These are phyloP conservation scores for Prunus yedoensis DNA, from an alignment of 331 rosid species.

Conservation along the genomic window DNA sequence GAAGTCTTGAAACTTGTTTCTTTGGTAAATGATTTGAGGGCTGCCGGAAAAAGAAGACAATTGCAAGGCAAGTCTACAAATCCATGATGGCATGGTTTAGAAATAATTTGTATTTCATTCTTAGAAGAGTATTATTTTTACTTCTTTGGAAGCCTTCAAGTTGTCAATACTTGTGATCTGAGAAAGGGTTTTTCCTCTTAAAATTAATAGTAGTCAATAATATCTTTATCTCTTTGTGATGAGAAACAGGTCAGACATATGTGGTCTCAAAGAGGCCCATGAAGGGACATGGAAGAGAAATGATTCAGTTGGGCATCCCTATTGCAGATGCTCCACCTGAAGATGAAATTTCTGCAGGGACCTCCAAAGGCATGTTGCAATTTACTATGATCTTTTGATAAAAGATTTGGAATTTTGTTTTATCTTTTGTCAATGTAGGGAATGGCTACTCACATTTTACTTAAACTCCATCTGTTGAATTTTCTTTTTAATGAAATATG, in stretches of 20 bases:
- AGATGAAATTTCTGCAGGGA: slow-evolving; percentile 58
- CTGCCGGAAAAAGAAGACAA: slow-evolving; percentile 72
- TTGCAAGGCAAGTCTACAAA: slow-evolving; percentile 56
- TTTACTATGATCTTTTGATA: slow-evolving; percentile 10
- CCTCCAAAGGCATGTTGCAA: slow-evolving; percentile 57
- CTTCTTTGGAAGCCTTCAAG: neutral
- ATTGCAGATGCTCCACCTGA: slow-evolving; percentile 71
- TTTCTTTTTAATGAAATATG: slow-evolving; percentile 32
- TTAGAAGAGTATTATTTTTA: neutral
- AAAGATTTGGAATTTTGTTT: slow-evolving; percentile 3
- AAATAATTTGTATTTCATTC: neutral
- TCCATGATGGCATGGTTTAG: too few relatives aligned
- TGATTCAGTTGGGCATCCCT: slow-evolving; percentile 87
- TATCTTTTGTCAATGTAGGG: neutral
- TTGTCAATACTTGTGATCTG: neutral
- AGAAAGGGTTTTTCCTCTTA: neutral
- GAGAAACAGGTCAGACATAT: slow-evolving; percentile 65
- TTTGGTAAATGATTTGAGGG: slow-evolving; percentile 68
- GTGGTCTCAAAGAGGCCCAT: slow-evolving; percentile 75
- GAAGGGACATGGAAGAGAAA: slow-evolving; percentile 97
- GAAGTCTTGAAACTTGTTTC: slow-evolving; percentile 68
- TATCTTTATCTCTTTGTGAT: neutral
- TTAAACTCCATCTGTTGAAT: slow-evolving; percentile 9
- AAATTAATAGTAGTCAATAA: neutral
- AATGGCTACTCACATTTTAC: neutral